Evolutionary conservation across 441 rosid species (phyloP), one percentile per base, ranked within the genome.

Genomic region (Gossypium gossypioides): DNA sequence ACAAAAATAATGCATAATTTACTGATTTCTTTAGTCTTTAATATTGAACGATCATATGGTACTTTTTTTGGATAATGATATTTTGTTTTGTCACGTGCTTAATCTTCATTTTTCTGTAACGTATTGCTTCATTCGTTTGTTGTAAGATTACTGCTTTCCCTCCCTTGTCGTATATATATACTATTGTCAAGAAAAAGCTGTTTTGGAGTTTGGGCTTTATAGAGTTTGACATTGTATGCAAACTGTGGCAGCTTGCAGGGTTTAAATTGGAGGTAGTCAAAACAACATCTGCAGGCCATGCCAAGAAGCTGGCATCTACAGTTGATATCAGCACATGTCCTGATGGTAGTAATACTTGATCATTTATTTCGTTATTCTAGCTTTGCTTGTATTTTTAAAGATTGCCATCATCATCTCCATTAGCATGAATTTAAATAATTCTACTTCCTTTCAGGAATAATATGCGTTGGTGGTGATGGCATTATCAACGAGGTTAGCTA

Each of bases 381-480:
- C 51, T 58, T 58, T 54, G 25, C 58, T 54, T 54, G 19, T 19
- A 27, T 37, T 62, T 71, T 57, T 54, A 21, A 37, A 18, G 52
- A 52, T 19, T 59, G 70, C 68, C 71, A 57, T 74, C 70, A 4
- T 34, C 40, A 34, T 24, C 44, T 40, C 54, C 13, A 18, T 37
- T 15, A 69, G 58, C 62, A 57, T 21, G 27, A n/a, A 44, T 77
- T 69, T 79, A 42, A 59, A 13, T 73, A 34, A 72, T 74, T 76
- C 48, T 72, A 51, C 57, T 25, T 83, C 61, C 69, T 78, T 80
- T 44, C 87, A 95, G 99, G 99, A 70, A 95, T 95, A 46, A 91
- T 95, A 59, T 95, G 99, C 48, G 93, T 95, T 66, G 99, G 99
- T 27, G 99, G 99, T 63, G 99, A 95, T 74, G 99, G 99, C 55